Percentiles rank a stretch among this genome's conserved stretches.
These are phyloP conservation scores for Xylaria grammica DNA, from an alignment of 495 filamentous ascomycete species.

Conservation along the genomic window DNA sequence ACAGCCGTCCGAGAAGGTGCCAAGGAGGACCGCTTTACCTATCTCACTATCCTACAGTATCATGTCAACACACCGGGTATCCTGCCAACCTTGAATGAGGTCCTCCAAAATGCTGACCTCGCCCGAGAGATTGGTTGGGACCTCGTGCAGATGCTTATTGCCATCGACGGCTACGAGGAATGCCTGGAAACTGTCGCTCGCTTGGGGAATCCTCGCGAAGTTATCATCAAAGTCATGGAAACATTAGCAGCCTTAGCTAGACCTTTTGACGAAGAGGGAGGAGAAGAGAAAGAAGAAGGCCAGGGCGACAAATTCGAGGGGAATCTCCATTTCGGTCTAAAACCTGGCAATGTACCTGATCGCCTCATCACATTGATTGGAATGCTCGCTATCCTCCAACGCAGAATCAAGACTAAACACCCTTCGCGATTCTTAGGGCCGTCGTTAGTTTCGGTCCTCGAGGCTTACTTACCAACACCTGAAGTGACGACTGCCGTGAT, in stretches of 20 bases:
- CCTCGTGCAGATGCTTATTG: conserved; percentile 82
- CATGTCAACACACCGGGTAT: conserved; percentile 74
- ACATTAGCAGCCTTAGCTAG: conserved; percentile 62
- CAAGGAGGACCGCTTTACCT: conserved; percentile 76
- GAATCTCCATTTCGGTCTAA: conserved; percentile 22
- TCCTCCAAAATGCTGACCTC: conserved; percentile 82
- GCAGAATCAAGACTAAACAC: conserved; percentile 85
- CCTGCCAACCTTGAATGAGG: conserved; percentile 74
- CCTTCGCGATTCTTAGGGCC: conserved; percentile 94
- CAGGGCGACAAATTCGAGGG: conserved; percentile 45
- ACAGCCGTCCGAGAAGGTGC: conserved; percentile 35
- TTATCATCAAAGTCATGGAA: conserved; percentile 87
- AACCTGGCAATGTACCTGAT: conserved; percentile 33
- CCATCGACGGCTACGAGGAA: conserved; percentile 71
- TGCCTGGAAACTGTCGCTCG: conserved; percentile 79
- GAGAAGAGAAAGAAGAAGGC: too few species aligned
- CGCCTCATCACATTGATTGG: conserved; percentile 79
- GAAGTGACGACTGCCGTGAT: conserved; percentile 76
- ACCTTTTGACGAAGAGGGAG: too few species aligned
- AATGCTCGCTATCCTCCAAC: conserved; percentile 85
- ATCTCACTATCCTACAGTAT: conserved; percentile 85
- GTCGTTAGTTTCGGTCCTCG: conserved; percentile 76
- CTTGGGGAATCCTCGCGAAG: conserved; percentile 90
- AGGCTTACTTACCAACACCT: conserved; percentile 66
- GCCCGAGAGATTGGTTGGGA: conserved; percentile 97